These are phyloP conservation scores for Nemania diffusa DNA, from an alignment of 2,329 filamentous ascomycete species.

Conservation along the genomic window DNA sequence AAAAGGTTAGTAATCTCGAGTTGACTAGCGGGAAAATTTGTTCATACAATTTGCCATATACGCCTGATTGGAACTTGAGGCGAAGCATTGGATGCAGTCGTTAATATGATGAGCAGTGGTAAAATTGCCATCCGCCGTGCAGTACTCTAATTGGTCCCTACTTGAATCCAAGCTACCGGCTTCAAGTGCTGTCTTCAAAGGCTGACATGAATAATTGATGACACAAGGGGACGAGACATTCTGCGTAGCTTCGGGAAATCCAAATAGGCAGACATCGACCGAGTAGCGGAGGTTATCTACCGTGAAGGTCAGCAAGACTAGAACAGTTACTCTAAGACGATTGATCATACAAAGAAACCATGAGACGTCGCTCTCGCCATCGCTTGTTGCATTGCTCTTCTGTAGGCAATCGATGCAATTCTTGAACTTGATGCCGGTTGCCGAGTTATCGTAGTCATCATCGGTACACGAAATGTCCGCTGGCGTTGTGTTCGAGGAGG, in stretches of 20 bases:
- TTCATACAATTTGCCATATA: conserved; percentile 63
- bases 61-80: conserved; percentile 52
- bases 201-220: conserved; percentile 54
- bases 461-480: conserved; percentile 61
- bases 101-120: conserved; percentile 50
- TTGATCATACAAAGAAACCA: conserved; percentile 61
- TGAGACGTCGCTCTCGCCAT: conserved; percentile 54
- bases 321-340: neutral
- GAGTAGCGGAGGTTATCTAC: conserved; percentile 63
- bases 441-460: conserved; percentile 51
- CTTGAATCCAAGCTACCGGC: conserved; percentile 46
- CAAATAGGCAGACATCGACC: conserved; percentile 59
- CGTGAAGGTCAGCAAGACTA: conserved; percentile 37
- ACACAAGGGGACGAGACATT: conserved; percentile 57
- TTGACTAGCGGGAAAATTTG: neutral
- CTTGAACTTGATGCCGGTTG: conserved; percentile 58
- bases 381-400: conserved; percentile 55
- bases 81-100: conserved; percentile 57
- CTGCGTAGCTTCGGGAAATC: conserved; percentile 47
- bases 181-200: conserved; percentile 53
- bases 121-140: conserved; percentile 51
- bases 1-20: conserved; percentile 33
- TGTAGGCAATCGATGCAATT: conserved; percentile 60
- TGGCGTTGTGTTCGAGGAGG: conserved; percentile 55
- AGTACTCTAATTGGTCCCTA: conserved; percentile 54